Conservation (phyloP, 176 grass and related monocot species). For the Chloris gayana region DNA sequence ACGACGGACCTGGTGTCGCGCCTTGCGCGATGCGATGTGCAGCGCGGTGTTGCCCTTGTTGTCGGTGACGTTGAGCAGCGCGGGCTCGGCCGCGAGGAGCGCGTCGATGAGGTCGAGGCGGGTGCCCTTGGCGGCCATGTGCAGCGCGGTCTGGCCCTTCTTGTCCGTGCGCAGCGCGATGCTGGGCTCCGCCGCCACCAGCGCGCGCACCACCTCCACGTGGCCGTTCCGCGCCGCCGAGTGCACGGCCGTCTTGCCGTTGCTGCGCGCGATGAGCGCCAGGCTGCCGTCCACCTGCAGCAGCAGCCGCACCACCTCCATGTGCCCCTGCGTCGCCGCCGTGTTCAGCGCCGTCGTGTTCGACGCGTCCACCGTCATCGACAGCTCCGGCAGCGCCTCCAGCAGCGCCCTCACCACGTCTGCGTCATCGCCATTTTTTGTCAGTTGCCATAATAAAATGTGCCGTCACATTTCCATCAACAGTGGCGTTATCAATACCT, state of each 20-base stretch:
- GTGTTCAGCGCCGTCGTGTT: slow-evolving; percentile 94
- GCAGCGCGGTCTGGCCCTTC: slow-evolving; percentile 94
- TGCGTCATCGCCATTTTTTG: slow-evolving; percentile 15
- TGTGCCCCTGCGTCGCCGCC: slow-evolving; percentile 89
- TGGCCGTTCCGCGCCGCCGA: slow-evolving; percentile 90
- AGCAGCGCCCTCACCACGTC: slow-evolving; percentile 83
- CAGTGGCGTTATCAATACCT: slow-evolving; percentile 54
- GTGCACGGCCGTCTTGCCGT: slow-evolving; percentile 93
- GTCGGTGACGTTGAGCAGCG: slow-evolving; percentile 68
- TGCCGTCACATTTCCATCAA: too few species aligned
- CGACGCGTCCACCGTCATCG: slow-evolving; percentile 87
- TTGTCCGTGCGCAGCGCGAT: slow-evolving; percentile 77
- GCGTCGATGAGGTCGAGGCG: slow-evolving; percentile 57
- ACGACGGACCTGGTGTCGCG: slow-evolving; percentile 51
- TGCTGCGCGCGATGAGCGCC: slow-evolving; percentile 88
- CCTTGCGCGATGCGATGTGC: slow-evolving; percentile 87
- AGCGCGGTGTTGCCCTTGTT: slow-evolving; percentile 86
- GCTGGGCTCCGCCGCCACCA: slow-evolving; percentile 61
- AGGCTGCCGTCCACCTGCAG: slow-evolving; percentile 74
- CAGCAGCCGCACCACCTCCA: slow-evolving; percentile 72
- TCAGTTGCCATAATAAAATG: too few species aligned
- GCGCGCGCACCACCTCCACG: slow-evolving; percentile 75
- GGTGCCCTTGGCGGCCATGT: slow-evolving; percentile 93
- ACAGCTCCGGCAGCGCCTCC: slow-evolving; percentile 62
- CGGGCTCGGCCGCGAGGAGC: slow-evolving; percentile 64